phyloP scores from a whole-genome alignment of 345 rosid genomes.

The Geranium brycei region DNA sequence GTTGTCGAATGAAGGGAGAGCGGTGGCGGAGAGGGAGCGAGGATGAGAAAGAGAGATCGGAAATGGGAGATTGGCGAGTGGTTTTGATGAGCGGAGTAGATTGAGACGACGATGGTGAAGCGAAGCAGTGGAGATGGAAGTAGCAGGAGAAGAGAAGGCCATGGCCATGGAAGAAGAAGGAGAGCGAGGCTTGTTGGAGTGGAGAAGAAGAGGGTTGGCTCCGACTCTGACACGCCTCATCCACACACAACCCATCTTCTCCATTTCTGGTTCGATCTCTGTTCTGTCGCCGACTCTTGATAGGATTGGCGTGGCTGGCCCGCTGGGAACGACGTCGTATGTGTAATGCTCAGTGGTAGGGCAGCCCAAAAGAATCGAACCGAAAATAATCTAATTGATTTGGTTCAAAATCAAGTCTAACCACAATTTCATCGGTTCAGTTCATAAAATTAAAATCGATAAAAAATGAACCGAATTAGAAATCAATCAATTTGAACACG shows the following conservation, averaged over 20 bases:
- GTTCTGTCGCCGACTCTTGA: too few species aligned
- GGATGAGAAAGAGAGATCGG: slow-evolving; percentile 15
- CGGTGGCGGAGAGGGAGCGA: slow-evolving; percentile 2
- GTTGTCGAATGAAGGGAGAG: slow-evolving; percentile 1
- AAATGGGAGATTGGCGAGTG: slow-evolving; percentile 13
- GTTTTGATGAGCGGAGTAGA: slow-evolving; percentile 13
- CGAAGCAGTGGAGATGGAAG: background rate
- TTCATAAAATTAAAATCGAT: too few species aligned
- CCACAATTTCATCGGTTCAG: too few species aligned
- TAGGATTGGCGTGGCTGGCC: too few species aligned
- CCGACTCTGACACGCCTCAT: slow-evolving; percentile 23
- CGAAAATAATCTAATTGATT: too few species aligned
- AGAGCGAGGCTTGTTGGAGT: slow-evolving; percentile 8
- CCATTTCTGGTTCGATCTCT: background rate
- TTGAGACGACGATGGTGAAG: background rate
- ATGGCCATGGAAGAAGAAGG: background rate
- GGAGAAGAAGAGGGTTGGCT: slow-evolving; percentile 7
- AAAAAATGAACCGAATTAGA: too few species aligned
- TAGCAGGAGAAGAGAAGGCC: slow-evolving; percentile 8
- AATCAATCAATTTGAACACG: too few species aligned
- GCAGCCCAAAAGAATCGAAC: too few species aligned
- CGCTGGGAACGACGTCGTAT: too few species aligned
- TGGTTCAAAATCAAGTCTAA: too few species aligned
- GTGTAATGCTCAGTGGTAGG: too few species aligned
- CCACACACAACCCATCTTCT: slow-evolving; percentile 38